phyloP scores from a whole-genome alignment of 805 yeast genomes.

The Starmerella roubikii region DNA sequence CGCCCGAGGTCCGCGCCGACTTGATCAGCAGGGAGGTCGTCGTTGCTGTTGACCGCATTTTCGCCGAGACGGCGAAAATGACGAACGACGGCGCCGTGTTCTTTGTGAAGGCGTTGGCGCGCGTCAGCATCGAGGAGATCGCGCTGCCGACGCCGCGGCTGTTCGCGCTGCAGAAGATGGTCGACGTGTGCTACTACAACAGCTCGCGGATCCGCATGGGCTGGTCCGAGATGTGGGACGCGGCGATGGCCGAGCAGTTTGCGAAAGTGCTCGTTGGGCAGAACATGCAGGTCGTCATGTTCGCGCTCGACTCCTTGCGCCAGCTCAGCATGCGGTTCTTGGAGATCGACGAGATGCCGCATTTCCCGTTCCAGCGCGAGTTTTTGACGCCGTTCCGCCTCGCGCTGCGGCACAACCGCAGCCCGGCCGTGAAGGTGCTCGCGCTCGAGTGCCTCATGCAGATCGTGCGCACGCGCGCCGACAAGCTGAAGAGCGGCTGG shows the following conservation, averaged over 20 bases:
- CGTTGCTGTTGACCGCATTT: constrained; percentile 66
- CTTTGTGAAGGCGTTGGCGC: constrained; percentile 76
- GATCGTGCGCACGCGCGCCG: constrained; percentile 64
- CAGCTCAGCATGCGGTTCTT: constrained; percentile 86
- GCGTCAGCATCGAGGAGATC: constrained; percentile 80
- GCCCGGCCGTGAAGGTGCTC: constrained; percentile 68
- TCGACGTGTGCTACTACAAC: constrained; percentile 94
- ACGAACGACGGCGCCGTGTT: constrained; percentile 74
- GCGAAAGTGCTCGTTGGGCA: constrained; percentile 70
- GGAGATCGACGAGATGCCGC: constrained; percentile 85
- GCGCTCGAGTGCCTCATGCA: constrained; percentile 79
- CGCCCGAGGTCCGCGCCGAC: constrained; percentile 25
- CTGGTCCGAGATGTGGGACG: constrained; percentile 86
- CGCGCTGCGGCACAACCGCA: constrained; percentile 53
- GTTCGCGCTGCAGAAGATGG: constrained; percentile 87
- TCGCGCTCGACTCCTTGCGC: constrained; percentile 87
- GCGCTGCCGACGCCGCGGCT: constrained; percentile 75
- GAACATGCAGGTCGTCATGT: constrained; percentile 63
- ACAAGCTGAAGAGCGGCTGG: constrained; percentile 86
- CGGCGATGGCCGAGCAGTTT: constrained; percentile 80
- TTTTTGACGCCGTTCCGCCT: constrained; percentile 82
- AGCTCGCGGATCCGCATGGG: constrained; percentile 93
- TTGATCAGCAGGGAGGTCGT: constrained; percentile 26
- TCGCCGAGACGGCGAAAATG: constrained; percentile 65
- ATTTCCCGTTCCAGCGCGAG: constrained; percentile 90